phyloP scores from a whole-genome alignment of 2,329 filamentous ascomycete genomes.

The Thielaviopsis cerberus region DNA sequence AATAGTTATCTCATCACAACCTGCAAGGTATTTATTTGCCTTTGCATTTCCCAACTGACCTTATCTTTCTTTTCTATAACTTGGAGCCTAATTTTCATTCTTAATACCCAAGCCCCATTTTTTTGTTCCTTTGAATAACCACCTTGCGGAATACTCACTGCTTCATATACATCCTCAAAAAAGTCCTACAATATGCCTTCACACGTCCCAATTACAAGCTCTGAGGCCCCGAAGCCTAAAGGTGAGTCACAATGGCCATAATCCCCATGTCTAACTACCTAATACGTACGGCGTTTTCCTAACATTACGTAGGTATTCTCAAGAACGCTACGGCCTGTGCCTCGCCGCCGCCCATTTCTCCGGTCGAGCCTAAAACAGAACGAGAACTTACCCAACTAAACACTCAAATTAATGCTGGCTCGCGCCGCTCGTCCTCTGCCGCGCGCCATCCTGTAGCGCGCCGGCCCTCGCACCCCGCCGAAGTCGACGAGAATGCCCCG shows the following conservation, averaged over 20 bases:
- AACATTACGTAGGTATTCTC: constrained; percentile 51
- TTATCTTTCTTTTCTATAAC: no score
- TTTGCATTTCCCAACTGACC: no score
- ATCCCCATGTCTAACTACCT: neutral
- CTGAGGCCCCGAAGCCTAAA: constrained; percentile 26
- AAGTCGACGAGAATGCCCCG: constrained; percentile 27
- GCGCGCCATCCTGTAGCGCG: constrained; percentile 37
- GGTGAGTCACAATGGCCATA: constrained; percentile 19
- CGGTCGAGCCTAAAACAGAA: constrained; percentile 32
- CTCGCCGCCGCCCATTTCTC: constrained; percentile 36
- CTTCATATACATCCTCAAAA: neutral
- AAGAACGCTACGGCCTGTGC: constrained; percentile 58
- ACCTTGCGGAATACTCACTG: neutral
- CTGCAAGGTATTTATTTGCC: no score
- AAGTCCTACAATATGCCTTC: constrained; percentile 5
- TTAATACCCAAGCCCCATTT: no score
- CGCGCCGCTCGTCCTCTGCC: constrained; percentile 54
- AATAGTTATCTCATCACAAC: neutral
- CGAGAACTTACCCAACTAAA: constrained; percentile 89
- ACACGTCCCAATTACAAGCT: constrained; percentile 15
- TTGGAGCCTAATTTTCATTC: no score
- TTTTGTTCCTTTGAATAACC: no score
- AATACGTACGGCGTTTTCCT: neutral
- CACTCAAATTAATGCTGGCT: constrained; percentile 83
- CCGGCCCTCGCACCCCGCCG: constrained; percentile 21